Base-by-base conservation (phyloP, 2,329 filamentous ascomycete species). In the Colletotrichum chlorophyti region DNA sequence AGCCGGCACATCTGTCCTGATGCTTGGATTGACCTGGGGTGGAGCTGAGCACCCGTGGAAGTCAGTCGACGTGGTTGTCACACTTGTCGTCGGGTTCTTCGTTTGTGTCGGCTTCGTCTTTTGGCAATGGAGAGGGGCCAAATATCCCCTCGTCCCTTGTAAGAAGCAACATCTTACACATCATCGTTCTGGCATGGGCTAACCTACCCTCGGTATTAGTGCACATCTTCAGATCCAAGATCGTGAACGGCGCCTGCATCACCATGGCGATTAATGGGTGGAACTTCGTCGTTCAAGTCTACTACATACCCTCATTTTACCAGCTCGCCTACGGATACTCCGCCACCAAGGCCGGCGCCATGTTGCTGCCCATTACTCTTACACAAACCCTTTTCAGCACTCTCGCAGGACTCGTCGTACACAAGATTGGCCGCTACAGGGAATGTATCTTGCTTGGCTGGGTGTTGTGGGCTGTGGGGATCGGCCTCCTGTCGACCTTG, bases 241-340 rank as follows among this genome's bases (percentile, higher is more conserved):
- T 84, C 26, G 80, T 84, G 26, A 82, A 82, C 31, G 82, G 83
- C 1, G 80, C 81, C 1, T 83, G 79, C 58, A 62, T 85, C 15
- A 83, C 80, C 14, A 83, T 83, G 79, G 80, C 81, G 31, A 78
- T 85, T 65, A 84, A 84, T 47, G 82, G 83, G 4, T 85, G 83
- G 82, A 84, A 84, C 62, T 84, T 84, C 53, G 72, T 84, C 21
- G 77, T 83, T n/a, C 82, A 85, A 60, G 71, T 82, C 7, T 82
- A 81, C 61, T 81, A 76, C 54, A 74, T 79, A 5, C 76, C 76
- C 0, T 71, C 74, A 0, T 80, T 79, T 60, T 80, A 80, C 60
- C 79, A 80, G 49, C 73, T 80, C 10, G 74, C 71, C 1, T 79
- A 77, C 51, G 72, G 70, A 17, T 80, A 78, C 62, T 75, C 71